Evolutionary conservation across 352 stramenopile genomes (phyloP).

Genomic region (Globisporangium spiculum): DNA sequence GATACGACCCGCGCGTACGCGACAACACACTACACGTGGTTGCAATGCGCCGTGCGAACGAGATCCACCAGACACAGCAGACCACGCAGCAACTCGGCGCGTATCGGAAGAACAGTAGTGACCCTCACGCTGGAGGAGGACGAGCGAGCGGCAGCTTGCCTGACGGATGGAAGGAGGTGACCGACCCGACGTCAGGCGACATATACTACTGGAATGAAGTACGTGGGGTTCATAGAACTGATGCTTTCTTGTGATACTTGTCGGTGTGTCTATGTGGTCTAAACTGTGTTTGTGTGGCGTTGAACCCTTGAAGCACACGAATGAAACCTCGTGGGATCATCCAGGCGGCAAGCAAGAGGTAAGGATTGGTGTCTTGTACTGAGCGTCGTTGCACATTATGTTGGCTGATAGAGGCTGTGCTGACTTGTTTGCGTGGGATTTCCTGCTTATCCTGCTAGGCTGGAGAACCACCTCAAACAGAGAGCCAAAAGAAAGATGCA

Average conservation of each 20-base stretch:
- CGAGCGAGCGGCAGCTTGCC: constrained; percentile 20
- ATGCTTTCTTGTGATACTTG: background rate
- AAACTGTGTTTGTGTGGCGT: constrained; percentile 6
- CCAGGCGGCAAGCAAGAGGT: constrained; percentile 23
- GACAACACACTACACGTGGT: constrained; percentile 81
- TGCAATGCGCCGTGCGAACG: constrained; percentile 37
- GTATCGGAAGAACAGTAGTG: constrained; percentile 1
- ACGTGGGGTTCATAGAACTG: background rate
- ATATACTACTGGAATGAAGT: constrained; percentile 85
- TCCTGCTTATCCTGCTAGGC: background rate
- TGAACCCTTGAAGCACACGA: constrained; percentile 40
- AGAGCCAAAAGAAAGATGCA: background rate
- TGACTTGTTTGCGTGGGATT: background rate
- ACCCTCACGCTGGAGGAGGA: background rate
- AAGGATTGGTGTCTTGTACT: background rate
- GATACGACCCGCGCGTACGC: constrained; percentile 41
- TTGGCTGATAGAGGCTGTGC: background rate
- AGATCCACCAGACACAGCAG: constrained; percentile 36
- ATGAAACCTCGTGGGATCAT: constrained; percentile 75
- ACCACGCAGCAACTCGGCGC: constrained; percentile 13
- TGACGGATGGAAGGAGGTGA: constrained; percentile 49
- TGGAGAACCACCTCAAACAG: background rate
- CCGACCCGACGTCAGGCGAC: constrained; percentile 49
- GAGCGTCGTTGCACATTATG: background rate
- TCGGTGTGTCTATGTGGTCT: background rate